These are phyloP conservation scores for Yamadazyma nakazawae DNA, from an alignment of 805 yeast genomes.

Conservation along the genomic window DNA sequence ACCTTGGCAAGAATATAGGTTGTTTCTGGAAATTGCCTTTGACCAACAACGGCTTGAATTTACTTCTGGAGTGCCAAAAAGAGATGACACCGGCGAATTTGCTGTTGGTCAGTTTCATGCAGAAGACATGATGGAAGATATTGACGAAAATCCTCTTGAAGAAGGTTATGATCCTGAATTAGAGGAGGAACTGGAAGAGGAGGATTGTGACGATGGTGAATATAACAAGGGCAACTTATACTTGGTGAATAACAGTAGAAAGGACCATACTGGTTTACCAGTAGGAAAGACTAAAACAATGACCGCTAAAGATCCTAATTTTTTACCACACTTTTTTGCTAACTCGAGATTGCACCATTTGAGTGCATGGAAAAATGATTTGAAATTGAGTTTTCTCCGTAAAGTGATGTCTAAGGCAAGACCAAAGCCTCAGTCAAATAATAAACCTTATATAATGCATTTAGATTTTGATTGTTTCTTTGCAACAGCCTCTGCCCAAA, in stretches of 20 bases:
- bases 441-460: slow-evolving; percentile 53
- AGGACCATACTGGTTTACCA: slow-evolving; percentile 11
- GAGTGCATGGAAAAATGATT: slow-evolving; percentile 79
- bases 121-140: slow-evolving; percentile 5
- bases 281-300: slow-evolving; percentile 10
- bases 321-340: slow-evolving; percentile 66
- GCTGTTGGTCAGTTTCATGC: slow-evolving; percentile 4
- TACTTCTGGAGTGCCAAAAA: neutral
- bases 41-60: slow-evolving; percentile 47
- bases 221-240: neutral
- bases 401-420: slow-evolving; percentile 32
- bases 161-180: neutral
- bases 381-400: slow-evolving; percentile 58
- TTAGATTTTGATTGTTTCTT: slow-evolving; percentile 94
- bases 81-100: neutral
- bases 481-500: slow-evolving; percentile 75
- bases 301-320: slow-evolving; percentile 76
- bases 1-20: slow-evolving; percentile 68
- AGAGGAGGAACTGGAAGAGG: neutral
- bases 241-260: neutral
- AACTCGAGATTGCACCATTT: slow-evolving; percentile 86
- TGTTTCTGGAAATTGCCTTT: slow-evolving; percentile 48
- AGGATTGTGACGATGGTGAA: neutral
- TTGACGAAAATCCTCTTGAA: slow-evolving; percentile 5
- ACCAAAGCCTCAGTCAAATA: neutral